Evolutionary conservation across 495 filamentous ascomycete genomes (phyloP).

Genomic region (Penicillium salamii): DNA sequence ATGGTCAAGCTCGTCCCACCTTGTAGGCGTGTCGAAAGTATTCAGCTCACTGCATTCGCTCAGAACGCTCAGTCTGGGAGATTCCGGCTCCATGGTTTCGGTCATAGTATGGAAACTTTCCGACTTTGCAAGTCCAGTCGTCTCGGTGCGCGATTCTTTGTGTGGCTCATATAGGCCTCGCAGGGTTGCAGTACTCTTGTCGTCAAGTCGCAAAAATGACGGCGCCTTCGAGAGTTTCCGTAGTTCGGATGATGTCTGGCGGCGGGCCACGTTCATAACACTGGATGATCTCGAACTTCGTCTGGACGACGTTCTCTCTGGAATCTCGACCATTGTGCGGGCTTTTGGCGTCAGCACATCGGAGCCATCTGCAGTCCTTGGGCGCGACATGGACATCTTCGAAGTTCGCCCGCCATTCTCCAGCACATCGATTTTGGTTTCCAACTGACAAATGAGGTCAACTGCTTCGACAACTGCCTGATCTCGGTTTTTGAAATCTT

Average conservation of each 20-base stretch:
- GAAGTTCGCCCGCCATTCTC: constrained; percentile 22
- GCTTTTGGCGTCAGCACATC: constrained; percentile 28
- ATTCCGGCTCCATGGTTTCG: constrained; percentile 36
- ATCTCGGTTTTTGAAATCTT: constrained; percentile 72
- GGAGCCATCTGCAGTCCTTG: constrained; percentile 20
- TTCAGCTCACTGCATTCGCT: constrained; percentile 78
- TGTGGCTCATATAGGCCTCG: constrained; percentile 60
- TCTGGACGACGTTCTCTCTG: constrained; percentile 39
- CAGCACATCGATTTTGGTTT: constrained; percentile 63
- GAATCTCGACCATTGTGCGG: constrained; percentile 33
- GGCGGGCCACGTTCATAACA: constrained; percentile 8
- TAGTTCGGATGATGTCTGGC: constrained; percentile 22
- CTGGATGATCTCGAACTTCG: constrained; percentile 20
- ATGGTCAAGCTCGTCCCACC: constrained; percentile 25
- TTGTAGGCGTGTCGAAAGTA: constrained; percentile 47
- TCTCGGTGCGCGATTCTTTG: constrained; percentile 32
- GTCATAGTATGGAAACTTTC: constrained; percentile 38
- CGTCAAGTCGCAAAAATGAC: constrained; percentile 63
- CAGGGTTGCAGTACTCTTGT: constrained; percentile 60
- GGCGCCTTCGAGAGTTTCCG: constrained; percentile 52
- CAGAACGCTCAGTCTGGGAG: constrained; percentile 70
- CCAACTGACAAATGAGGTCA: constrained; percentile 70
- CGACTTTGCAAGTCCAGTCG: constrained; percentile 34
- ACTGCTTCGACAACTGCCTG: constrained; percentile 80
- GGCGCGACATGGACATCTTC: constrained; percentile 24